Percentiles rank a stretch among this genome's conserved stretches.
Evolutionary conservation across 345 rosid genomes (phyloP).

Genomic region (Xanthoceras sorbifolium): DNA sequence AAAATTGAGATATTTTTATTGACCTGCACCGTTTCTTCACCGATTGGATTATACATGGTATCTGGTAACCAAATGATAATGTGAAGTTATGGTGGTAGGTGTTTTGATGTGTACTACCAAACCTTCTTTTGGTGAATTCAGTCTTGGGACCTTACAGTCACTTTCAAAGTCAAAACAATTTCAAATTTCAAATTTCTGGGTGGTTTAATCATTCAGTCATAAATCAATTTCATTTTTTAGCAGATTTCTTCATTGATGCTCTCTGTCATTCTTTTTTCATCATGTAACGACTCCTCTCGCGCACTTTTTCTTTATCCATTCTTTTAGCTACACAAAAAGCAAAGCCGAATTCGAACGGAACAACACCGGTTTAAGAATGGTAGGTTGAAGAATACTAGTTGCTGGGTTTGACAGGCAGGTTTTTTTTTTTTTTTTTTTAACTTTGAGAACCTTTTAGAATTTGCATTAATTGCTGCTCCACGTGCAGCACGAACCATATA

Average conservation of each 20-base stretch:
- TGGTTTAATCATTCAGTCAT: neutral
- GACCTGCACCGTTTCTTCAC: too few relatives aligned
- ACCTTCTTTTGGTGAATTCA: neutral
- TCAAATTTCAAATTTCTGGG: neutral
- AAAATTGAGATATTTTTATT: too few relatives aligned
- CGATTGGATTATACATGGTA: neutral
- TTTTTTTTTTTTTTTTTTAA: neutral
- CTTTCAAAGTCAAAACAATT: neutral
- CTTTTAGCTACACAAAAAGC: slow-evolving; percentile 13
- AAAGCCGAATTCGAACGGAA: slow-evolving; percentile 4
- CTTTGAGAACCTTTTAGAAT: neutral
- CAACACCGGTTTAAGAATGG: neutral
- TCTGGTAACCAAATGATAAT: neutral
- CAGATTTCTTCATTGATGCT: neutral
- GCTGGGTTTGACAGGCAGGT: slow-evolving; percentile 14
- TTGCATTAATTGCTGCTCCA: neutral
- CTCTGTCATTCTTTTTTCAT: neutral
- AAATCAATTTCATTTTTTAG: neutral
- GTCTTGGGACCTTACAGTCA: neutral
- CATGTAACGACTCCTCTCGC: too few relatives aligned
- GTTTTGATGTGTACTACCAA: neutral
- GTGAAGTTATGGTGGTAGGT: neutral
- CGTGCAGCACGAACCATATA: neutral
- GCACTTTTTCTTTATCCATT: neutral
- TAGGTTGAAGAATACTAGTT: slow-evolving; percentile 6